phyloP scores from a whole-genome alignment of 1,284 basidiomycete genomes.

The Crepidotus sp. region DNA sequence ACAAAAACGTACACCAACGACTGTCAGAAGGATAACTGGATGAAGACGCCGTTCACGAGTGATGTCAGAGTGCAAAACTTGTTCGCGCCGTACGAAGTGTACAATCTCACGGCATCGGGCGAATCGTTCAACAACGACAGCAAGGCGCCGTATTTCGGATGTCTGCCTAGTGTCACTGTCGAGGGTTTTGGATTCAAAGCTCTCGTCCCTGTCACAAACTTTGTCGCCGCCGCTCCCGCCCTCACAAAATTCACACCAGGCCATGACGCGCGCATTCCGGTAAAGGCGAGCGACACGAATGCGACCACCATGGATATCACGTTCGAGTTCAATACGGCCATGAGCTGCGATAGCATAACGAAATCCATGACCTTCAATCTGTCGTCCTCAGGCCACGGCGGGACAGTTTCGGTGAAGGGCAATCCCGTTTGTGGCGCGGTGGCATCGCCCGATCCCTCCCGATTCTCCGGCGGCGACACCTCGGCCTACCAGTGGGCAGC shows the following conservation, averaged over 20 bases:
- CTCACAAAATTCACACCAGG: conserved; percentile 76
- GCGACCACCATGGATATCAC: conserved; percentile 56
- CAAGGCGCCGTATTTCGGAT: conserved; percentile 61
- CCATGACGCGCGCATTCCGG: conserved; percentile 69
- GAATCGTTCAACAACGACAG: conserved; percentile 51
- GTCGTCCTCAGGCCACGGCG: conserved; percentile 59
- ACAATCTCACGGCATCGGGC: conserved; percentile 55
- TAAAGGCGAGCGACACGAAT: conserved; percentile 40
- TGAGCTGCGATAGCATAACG: conserved; percentile 68
- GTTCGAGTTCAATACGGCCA: conserved; percentile 69
- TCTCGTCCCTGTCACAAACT: conserved; percentile 59
- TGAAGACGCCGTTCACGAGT: conserved; percentile 65
- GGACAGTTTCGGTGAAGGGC: conserved; percentile 43
- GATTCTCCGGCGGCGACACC: conserved; percentile 43
- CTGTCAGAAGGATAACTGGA: conserved; percentile 55
- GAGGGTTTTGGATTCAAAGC: conserved; percentile 75
- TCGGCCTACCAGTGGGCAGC: conserved; percentile 68
- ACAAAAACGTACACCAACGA: conserved; percentile 57
- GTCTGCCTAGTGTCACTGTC: conserved; percentile 57
- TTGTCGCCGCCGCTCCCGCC: conserved; percentile 62
- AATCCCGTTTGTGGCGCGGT: conserved; percentile 42
- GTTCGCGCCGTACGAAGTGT: conserved; percentile 76
- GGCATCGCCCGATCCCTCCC: conserved; percentile 36
- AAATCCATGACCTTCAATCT: conserved; percentile 54
- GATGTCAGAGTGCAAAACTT: conserved; percentile 63